Percentiles rank a stretch among this genome's conserved stretches.
Evolutionary conservation across 2,329 filamentous ascomycete species (phyloP).

Genomic region (Zymoseptoria ardabiliae): DNA sequence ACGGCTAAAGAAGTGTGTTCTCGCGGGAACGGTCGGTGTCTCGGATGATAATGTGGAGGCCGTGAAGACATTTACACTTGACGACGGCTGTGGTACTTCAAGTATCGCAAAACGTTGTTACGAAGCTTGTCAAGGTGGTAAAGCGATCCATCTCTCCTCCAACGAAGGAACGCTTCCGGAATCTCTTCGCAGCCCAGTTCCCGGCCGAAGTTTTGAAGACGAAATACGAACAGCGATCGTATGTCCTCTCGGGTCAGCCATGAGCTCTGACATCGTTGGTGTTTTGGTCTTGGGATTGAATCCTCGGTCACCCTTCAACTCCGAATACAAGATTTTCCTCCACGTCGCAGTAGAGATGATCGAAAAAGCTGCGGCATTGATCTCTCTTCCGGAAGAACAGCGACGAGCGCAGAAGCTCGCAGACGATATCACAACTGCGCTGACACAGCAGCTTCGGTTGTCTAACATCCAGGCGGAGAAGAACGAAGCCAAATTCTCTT

Average conservation of each 20-base stretch:
- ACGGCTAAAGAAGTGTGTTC: slow-evolving; percentile 13
- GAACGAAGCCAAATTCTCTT: slow-evolving; percentile 33
- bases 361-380: slow-evolving; percentile 33
- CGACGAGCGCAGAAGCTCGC: slow-evolving; percentile 28
- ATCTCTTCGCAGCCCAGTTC: slow-evolving; percentile 21
- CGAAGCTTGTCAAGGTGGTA: slow-evolving; percentile 25
- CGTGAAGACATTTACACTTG: slow-evolving; percentile 19
- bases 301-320: slow-evolving; percentile 32
- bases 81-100: not conserved
- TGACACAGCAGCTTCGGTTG: slow-evolving; percentile 29
- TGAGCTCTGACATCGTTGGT: slow-evolving; percentile 30
- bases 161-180: slow-evolving; percentile 26
- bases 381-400: slow-evolving; percentile 33
- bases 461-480: slow-evolving; percentile 27
- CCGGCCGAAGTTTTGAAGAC: slow-evolving; percentile 32
- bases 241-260: slow-evolving; percentile 32
- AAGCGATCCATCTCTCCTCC: slow-evolving; percentile 25
- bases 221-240: slow-evolving; percentile 30
- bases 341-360: slow-evolving; percentile 32
- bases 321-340: slow-evolving; percentile 34
- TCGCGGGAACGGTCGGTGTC: slow-evolving; percentile 25
- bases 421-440: slow-evolving; percentile 32
- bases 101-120: slow-evolving; percentile 23
- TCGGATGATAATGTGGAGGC: slow-evolving; percentile 18
- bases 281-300: slow-evolving; percentile 36